Percentiles rank a stretch among this genome's conserved stretches.
These are phyloP conservation scores for Fusarium tupiense DNA, from an alignment of 2,329 filamentous ascomycete species.

Conservation along the genomic window DNA sequence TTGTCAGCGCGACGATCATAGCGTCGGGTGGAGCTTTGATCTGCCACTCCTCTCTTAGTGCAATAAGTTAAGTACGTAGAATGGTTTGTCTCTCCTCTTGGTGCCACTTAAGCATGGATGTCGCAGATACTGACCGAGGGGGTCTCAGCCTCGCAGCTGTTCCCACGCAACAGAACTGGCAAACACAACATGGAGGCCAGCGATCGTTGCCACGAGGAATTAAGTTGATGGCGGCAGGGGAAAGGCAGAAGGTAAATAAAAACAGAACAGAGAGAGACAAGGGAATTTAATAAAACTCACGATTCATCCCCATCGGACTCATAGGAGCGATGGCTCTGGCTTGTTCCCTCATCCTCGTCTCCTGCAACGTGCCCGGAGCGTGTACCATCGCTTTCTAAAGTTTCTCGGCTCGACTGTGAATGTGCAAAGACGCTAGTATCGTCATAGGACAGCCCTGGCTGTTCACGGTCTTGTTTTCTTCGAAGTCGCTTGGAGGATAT, in stretches of 20 bases:
- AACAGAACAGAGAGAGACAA: constrained; percentile 6
- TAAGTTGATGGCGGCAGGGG: background rate
- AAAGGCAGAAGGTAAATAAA: background rate
- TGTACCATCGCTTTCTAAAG: constrained; percentile 49
- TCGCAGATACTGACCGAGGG: constrained; percentile 25
- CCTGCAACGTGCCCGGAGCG: constrained; percentile 46
- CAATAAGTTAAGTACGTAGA: background rate
- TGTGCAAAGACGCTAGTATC: constrained; percentile 44
- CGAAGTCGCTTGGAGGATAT: constrained; percentile 60
- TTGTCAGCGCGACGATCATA: constrained; percentile 8
- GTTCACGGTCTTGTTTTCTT: constrained; percentile 57
- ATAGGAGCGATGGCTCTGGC: constrained; percentile 49
- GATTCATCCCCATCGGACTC: constrained; percentile 48
- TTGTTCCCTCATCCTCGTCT: constrained; percentile 47
- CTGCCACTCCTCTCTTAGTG: constrained; percentile 14
- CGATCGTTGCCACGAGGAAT: background rate
- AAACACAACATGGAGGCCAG: background rate
- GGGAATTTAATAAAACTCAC: constrained; percentile 34
- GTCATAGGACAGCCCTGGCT: constrained; percentile 40
- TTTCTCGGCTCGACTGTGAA: constrained; percentile 53
- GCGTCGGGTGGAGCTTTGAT: constrained; percentile 13
- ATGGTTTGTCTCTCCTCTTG: constrained; percentile 15
- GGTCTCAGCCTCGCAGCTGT: constrained; percentile 28
- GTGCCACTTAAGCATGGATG: constrained; percentile 28
- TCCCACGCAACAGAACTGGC: constrained; percentile 16